phyloP scores from a whole-genome alignment of 345 rosid genomes.

The Euphorbia lathyris region DNA sequence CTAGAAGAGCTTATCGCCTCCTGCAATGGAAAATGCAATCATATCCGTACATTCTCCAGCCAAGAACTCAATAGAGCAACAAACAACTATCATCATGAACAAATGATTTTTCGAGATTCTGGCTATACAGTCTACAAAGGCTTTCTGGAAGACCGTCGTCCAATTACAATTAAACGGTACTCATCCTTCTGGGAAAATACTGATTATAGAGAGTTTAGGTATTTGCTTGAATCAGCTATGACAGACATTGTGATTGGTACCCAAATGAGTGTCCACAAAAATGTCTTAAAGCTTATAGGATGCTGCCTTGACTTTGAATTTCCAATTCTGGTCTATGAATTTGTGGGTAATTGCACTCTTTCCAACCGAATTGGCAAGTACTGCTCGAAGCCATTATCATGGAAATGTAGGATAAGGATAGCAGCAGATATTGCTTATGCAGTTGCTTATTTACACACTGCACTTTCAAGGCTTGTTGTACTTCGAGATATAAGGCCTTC shows the following conservation, averaged over 20 bases:
- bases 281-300: slow-evolving; percentile 3
- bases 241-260: slow-evolving; percentile 7
- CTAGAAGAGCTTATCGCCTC: too few species aligned
- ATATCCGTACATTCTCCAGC: too few species aligned
- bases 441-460: slow-evolving; percentile 16
- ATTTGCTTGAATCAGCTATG: neutral
- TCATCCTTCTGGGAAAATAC: too few species aligned
- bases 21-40: too few species aligned
- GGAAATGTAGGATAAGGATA: slow-evolving; percentile 18
- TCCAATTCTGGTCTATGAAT: slow-evolving; percentile 19
- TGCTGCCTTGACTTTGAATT: slow-evolving; percentile 6
- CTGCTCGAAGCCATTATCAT: slow-evolving; percentile 2
- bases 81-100: too few species aligned
- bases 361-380: neutral
- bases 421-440: slow-evolving; percentile 16
- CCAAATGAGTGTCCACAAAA: slow-evolving; percentile 1
- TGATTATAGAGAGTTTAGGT: neutral
- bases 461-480: slow-evolving; percentile 9
- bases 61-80: too few species aligned
- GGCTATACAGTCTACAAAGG: neutral
- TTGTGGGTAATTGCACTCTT: neutral
- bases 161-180: too few species aligned
- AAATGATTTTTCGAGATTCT: too few species aligned
- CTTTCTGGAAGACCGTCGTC: neutral
- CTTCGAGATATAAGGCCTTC: neutral